Evolutionary conservation across 192 early-diverging fungal species (phyloP).

Genomic region (Linderina pennispora): DNA sequence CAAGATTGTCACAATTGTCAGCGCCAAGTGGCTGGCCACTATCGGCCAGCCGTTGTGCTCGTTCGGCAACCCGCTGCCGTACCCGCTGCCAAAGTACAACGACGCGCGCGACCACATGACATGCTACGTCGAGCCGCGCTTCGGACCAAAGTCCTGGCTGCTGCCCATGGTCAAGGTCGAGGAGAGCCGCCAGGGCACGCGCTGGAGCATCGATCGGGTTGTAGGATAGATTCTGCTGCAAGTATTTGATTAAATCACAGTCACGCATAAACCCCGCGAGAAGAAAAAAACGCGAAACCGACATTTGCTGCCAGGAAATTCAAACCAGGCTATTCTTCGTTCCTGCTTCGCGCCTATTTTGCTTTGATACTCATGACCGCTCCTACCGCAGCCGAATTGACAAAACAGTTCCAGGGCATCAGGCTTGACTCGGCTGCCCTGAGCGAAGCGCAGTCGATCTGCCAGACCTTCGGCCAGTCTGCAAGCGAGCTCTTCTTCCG

Average conservation of each 20-base stretch:
- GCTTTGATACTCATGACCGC: conserved; percentile 11
- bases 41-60: conserved; percentile 68
- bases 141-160: conserved; percentile 67
- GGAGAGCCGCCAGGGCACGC: conserved; percentile 54
- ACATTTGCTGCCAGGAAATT: too few relatives aligned
- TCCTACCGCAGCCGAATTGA: conserved; percentile 21
- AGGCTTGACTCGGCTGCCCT: conserved; percentile 35
- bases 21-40: conserved; percentile 75
- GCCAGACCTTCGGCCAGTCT: conserved; percentile 28
- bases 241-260: too few relatives aligned
- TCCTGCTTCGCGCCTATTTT: too few relatives aligned
- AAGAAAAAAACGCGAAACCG: too few relatives aligned
- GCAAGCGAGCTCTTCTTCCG: conserved; percentile 39
- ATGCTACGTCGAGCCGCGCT: conserved; percentile 58
- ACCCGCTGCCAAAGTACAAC: conserved; percentile 69
- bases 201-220: conserved; percentile 54
- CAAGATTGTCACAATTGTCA: conserved; percentile 70
- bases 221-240: conserved; percentile 18
- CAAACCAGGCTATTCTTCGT: too few relatives aligned
- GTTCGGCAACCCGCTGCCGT: conserved; percentile 66
- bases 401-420: conserved; percentile 21
- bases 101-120: conserved; percentile 50
- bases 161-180: conserved; percentile 63
- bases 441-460: conserved; percentile 35
- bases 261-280: too few relatives aligned